Evolutionary conservation across 805 yeast species (phyloP).

Genomic region (Scheffersomyces stipitis): DNA sequence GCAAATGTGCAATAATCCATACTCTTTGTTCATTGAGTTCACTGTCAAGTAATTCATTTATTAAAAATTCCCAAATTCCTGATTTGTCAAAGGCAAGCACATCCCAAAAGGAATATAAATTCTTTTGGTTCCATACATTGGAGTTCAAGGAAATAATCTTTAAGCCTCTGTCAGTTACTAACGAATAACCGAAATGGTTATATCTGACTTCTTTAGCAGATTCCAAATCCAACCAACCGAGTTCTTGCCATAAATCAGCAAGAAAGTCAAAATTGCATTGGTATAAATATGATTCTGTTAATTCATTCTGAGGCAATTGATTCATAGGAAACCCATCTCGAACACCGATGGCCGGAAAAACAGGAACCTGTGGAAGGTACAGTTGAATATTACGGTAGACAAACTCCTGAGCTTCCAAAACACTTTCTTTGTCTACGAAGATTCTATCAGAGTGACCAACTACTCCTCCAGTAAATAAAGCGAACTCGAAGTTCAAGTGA

Average conservation of each 20-base stretch:
- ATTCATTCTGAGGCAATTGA: conserved; percentile 2
- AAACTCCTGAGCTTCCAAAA: background rate
- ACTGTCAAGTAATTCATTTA: conserved; percentile 7
- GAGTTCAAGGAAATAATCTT: conserved; percentile 19
- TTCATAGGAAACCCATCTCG: conserved; percentile 3
- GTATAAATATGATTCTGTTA: background rate
- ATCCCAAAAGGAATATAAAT: conserved; percentile 7
- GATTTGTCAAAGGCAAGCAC: conserved; percentile 3
- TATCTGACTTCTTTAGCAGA: conserved; percentile 1
- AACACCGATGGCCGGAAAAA: conserved; percentile 5
- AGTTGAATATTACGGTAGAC: conserved; percentile 1
- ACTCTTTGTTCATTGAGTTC: conserved; percentile 8
- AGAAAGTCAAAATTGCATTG: conserved; percentile 1
- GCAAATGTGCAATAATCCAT: conserved; percentile 8
- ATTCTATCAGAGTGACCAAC: conserved; percentile 3
- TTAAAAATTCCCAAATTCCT: conserved; percentile 6
- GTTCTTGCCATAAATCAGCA: conserved; percentile 5
- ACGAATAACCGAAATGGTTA: conserved; percentile 2
- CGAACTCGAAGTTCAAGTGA: conserved; percentile 2
- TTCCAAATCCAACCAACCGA: conserved; percentile 2
- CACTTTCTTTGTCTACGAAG: background rate
- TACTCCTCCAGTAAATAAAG: conserved; percentile 1
- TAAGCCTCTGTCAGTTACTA: conserved; percentile 6
- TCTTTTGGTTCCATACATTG: conserved; percentile 7
- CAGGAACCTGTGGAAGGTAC: conserved; percentile 1